A percentile compares a stretch with the other conserved stretches of the same genome.
phyloP scores from a whole-genome alignment of 169 alveolate species.

The Plasmodium gallinaceum region DNA sequence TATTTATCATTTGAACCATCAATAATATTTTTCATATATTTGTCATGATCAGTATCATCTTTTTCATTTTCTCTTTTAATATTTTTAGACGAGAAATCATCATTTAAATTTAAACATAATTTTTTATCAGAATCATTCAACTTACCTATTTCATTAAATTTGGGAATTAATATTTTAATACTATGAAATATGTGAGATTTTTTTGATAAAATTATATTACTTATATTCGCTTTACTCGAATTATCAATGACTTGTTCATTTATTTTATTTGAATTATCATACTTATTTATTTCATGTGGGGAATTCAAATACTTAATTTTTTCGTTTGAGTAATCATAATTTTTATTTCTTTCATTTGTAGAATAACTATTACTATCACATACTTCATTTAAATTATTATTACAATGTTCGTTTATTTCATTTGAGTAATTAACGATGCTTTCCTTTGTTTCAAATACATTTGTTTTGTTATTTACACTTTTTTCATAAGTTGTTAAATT shows the following conservation, averaged over 20 bases:
- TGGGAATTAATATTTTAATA: conserved; percentile 61
- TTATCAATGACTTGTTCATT: conserved; percentile 5
- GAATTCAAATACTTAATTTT: background rate
- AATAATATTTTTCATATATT: background rate
- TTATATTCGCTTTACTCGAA: background rate
- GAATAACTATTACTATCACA: background rate
- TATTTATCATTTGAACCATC: background rate
- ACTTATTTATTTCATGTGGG: too few species aligned
- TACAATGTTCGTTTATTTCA: background rate
- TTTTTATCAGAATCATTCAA: background rate
- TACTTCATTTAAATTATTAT: background rate
- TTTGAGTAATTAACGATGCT: background rate
- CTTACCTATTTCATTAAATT: background rate
- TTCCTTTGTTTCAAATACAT: too few species aligned
- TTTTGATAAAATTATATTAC: conserved; percentile 27
- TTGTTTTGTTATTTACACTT: background rate
- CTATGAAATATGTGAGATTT: conserved; percentile 49
- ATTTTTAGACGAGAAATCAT: background rate
- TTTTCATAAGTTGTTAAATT: background rate
- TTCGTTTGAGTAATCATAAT: background rate
- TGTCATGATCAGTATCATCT: background rate
- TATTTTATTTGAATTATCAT: background rate
- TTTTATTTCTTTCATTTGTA: background rate
- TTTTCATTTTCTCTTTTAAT: conserved; percentile 2
- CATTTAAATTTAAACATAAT: background rate